These are phyloP conservation scores for Quercus berberidifolia DNA, from an alignment of 306 rosid genomes.

Conservation along the genomic window DNA sequence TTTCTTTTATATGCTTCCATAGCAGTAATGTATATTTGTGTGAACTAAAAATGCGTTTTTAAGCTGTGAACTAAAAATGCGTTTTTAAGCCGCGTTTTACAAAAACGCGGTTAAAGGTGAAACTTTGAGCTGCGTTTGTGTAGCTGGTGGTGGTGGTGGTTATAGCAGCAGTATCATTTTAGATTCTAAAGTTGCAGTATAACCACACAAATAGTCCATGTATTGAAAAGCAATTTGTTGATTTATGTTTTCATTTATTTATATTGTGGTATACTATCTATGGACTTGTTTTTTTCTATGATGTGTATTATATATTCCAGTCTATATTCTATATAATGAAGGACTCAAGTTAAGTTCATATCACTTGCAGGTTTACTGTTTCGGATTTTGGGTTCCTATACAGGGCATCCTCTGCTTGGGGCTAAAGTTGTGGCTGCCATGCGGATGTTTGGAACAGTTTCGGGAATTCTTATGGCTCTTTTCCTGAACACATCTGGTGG, in stretches of 20 bases:
- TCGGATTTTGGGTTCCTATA: constrained; percentile 86
- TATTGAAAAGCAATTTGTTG: background rate
- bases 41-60: no score
- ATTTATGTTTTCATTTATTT: background rate
- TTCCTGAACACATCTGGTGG: constrained; percentile 97
- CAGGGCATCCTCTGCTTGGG: constrained; percentile 90
- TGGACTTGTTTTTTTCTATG: background rate
- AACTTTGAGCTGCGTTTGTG: no score
- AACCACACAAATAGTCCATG: background rate
- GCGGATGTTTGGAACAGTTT: constrained; percentile 93
- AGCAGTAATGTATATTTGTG: no score
- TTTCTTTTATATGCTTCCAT: no score
- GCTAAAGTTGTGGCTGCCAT: constrained; percentile 94
- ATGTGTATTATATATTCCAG: background rate
- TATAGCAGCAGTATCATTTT: background rate
- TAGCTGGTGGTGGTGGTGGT: background rate
- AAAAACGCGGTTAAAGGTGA: no score
- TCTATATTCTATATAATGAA: constrained; percentile 15
- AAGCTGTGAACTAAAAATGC: no score
- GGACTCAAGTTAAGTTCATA: constrained; percentile 12
- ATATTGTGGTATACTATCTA: background rate
- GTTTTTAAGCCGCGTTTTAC: no score
- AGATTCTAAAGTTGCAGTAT: background rate
- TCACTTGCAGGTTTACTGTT: constrained; percentile 72
- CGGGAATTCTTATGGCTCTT: constrained; percentile 98